Percentiles rank a stretch among this genome's conserved stretches.
These are phyloP conservation scores for Sclerotinia minor DNA, from an alignment of 2,329 filamentous ascomycete species.

Conservation along the genomic window DNA sequence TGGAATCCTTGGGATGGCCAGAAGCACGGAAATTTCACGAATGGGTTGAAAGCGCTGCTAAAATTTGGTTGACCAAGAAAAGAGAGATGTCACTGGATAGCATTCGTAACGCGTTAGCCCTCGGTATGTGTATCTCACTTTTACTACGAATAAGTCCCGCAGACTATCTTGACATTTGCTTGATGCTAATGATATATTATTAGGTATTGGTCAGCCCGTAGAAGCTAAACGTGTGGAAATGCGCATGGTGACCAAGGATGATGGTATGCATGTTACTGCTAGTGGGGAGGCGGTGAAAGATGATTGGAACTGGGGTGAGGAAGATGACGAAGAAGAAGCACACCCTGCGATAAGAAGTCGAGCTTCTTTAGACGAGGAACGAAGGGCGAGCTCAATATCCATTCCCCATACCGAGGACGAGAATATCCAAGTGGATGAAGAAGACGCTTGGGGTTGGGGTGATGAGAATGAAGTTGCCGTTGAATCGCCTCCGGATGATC, in stretches of 20 bases:
- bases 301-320: conserved; percentile 72
- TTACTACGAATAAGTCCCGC: neutral
- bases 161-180: neutral
- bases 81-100: conserved; percentile 76
- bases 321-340: conserved; percentile 54
- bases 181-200: conserved; percentile 1
- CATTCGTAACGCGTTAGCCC: conserved; percentile 68
- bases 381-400: conserved; percentile 21
- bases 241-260: conserved; percentile 67
- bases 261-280: conserved; percentile 64
- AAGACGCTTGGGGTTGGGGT: conserved; percentile 76
- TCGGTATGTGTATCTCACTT: conserved; percentile 29
- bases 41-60: conserved; percentile 79
- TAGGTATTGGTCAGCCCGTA: conserved; percentile 65
- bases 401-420: conserved; percentile 31
- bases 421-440: conserved; percentile 42
- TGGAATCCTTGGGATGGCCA: conserved; percentile 64
- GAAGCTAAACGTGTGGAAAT: conserved; percentile 83
- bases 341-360: conserved; percentile 32
- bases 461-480: conserved; percentile 58
- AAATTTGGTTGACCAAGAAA: conserved; percentile 82
- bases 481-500: conserved; percentile 38
- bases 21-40: conserved; percentile 64
- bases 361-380: conserved; percentile 33
- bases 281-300: conserved; percentile 54